Conservation (phyloP, 2,329 filamentous ascomycete species). For the Thyridium curvatum region DNA sequence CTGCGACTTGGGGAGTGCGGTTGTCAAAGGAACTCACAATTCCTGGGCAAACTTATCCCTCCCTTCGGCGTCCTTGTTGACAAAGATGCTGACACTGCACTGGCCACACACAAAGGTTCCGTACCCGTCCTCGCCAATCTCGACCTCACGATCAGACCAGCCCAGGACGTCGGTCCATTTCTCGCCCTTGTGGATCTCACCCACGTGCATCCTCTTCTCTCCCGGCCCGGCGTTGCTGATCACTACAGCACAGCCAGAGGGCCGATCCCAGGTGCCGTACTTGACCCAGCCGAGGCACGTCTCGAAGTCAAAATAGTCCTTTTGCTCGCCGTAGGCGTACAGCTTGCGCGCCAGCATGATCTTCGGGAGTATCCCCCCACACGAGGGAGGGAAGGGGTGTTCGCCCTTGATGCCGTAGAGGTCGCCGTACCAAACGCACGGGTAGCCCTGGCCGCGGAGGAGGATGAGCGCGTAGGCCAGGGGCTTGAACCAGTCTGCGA, state of each 20-base stretch:
- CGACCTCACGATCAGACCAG: conserved; percentile 47
- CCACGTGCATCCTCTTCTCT: conserved; percentile 58
- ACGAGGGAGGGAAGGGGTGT: conserved; percentile 42
- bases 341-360: conserved; percentile 57
- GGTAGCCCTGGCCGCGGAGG: conserved; percentile 54
- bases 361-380: conserved; percentile 47
- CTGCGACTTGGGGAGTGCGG: neutral
- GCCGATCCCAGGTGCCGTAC: conserved; percentile 35
- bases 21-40: conserved; percentile 27
- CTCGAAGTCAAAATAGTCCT: conserved; percentile 55
- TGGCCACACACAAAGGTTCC: conserved; percentile 50
- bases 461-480: conserved; percentile 68
- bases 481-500: conserved; percentile 63
- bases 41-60: conserved; percentile 32
- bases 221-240: conserved; percentile 45
- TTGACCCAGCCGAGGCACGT: conserved; percentile 58
- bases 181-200: conserved; percentile 51
- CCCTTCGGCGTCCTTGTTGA: conserved; percentile 46
- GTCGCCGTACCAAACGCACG: conserved; percentile 67
- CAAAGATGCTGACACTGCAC: conserved; percentile 54
- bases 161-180: conserved; percentile 58
- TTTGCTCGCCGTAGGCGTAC: conserved; percentile 61
- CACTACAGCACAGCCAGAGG: conserved; percentile 48
- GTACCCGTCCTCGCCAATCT: conserved; percentile 54
- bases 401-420: conserved; percentile 53